These are phyloP conservation scores for Solanum commersonii DNA, from an alignment of 257 asterid genomes.

Conservation along the genomic window DNA sequence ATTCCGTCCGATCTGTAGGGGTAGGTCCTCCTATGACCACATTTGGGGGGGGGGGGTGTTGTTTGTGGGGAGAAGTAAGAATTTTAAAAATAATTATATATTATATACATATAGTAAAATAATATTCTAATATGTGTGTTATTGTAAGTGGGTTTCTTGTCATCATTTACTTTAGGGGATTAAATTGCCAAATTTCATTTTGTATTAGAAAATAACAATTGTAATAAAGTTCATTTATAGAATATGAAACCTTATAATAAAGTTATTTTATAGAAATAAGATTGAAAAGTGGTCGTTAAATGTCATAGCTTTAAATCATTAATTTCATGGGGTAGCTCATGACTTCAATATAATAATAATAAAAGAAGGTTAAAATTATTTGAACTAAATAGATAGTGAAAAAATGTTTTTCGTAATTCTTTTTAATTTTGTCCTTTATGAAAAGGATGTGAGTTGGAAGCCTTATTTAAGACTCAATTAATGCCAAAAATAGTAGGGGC, in stretches of 20 bases:
- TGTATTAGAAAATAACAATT: not conserved
- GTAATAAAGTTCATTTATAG: not conserved
- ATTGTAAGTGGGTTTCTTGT: not conserved
- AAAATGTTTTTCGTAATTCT: not conserved
- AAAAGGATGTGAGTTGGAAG: not conserved
- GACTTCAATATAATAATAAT: not conserved
- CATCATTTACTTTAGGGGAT: not conserved
- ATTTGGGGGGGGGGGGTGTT: not conserved
- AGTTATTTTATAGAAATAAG: no score
- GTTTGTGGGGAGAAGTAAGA: not conserved
- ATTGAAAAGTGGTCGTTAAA: not conserved
- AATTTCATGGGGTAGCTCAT: not conserved
- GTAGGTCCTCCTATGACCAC: not conserved
- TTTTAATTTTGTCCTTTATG: not conserved
- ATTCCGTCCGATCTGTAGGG: no score
- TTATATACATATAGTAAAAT: no score
- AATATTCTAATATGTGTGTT: no score
- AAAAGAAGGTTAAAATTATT: not conserved
- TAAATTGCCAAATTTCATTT: not conserved
- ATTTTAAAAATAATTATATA: no score
- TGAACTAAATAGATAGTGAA: not conserved
- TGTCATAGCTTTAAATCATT: not conserved
- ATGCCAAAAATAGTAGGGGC: not conserved
- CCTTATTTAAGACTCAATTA: no score
- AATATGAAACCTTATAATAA: no score